Percentiles rank a stretch among this genome's conserved stretches.
These are phyloP conservation scores for Fistulinella staudtii DNA, from an alignment of 1,284 basidiomycete species.

Conservation along the genomic window DNA sequence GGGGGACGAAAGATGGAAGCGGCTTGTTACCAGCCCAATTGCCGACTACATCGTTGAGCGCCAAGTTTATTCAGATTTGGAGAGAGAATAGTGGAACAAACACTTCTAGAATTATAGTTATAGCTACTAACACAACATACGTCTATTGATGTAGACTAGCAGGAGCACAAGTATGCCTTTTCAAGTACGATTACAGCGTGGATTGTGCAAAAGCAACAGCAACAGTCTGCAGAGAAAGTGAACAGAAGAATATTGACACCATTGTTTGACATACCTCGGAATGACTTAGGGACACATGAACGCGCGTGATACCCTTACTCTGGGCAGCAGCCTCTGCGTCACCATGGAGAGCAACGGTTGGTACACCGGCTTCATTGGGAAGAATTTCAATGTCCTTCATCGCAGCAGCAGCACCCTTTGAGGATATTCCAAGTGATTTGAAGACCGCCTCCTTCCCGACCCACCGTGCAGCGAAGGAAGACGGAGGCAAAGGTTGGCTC, in stretches of 20 bases:
- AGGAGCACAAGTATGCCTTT: constrained; percentile 1
- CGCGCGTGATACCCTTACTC: constrained; percentile 68
- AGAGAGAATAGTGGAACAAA: constrained; percentile 6
- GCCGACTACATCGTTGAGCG: constrained; percentile 48
- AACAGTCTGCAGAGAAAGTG: constrained; percentile 49
- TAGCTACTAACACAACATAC: background rate
- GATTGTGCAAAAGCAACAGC: constrained; percentile 83
- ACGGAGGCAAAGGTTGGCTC: constrained; percentile 79
- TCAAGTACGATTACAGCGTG: constrained; percentile 21
- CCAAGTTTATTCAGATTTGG: constrained; percentile 42
- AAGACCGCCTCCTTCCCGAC: constrained; percentile 97
- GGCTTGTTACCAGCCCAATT: constrained; percentile 42
- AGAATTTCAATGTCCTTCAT: constrained; percentile 98
- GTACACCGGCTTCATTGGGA: constrained; percentile 65
- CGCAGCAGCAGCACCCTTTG: constrained; percentile 87
- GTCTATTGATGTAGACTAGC: no score
- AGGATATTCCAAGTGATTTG: constrained; percentile 91
- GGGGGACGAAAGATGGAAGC: constrained; percentile 35
- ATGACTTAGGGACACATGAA: constrained; percentile 89
- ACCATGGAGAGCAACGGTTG: constrained; percentile 77
- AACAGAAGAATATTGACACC: constrained; percentile 9
- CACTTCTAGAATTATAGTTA: constrained; percentile 11
- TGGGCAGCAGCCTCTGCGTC: constrained; percentile 75
- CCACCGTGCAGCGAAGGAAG: constrained; percentile 97
- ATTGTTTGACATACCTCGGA: constrained; percentile 61